phyloP scores from a whole-genome alignment of 1,284 basidiomycete species.

The Leccinum pachyderme region DNA sequence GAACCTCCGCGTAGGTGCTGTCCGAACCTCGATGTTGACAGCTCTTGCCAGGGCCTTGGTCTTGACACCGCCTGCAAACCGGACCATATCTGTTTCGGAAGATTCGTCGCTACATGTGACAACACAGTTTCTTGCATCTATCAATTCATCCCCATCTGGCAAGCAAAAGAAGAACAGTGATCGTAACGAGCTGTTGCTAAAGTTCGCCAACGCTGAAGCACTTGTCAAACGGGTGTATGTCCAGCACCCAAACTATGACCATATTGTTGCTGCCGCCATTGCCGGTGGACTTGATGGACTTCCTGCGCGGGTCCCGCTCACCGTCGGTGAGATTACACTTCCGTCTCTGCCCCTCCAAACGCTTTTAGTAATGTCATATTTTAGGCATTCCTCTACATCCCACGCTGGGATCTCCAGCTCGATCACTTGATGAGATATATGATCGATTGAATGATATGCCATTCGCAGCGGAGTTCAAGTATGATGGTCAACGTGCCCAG shows the following conservation, averaged over 20 bases:
- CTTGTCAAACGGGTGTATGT: conserved; percentile 78
- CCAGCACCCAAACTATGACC: conserved; percentile 85
- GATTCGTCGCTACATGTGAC: conserved; percentile 40
- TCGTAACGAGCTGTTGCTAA: conserved; percentile 45
- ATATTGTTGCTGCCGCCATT: conserved; percentile 71
- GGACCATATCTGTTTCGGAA: conserved; percentile 20
- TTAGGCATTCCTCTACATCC: conserved; percentile 69
- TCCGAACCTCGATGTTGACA: conserved; percentile 79
- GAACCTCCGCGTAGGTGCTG: conserved; percentile 86
- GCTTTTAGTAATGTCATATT: conserved; percentile 10
- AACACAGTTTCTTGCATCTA: conserved; percentile 38
- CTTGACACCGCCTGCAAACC: conserved; percentile 47
- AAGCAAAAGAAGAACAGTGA: conserved; percentile 48
- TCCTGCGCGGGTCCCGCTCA: conserved; percentile 65
- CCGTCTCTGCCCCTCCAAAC: conserved; percentile 28
- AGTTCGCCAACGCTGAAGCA: conserved; percentile 57
- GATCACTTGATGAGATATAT: conserved; percentile 84
- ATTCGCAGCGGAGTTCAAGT: conserved; percentile 82
- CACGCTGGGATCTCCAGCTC: conserved; percentile 79
- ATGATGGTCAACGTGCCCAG: conserved; percentile 87
- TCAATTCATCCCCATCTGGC: conserved; percentile 37
- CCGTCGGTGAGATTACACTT: conserved; percentile 56
- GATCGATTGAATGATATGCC: conserved; percentile 63
- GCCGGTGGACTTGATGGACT: conserved; percentile 60
- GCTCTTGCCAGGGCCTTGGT: conserved; percentile 82